phyloP scores from a whole-genome alignment of 225 moss, liverwort and hornwort species.

The Polytrichum formosum region DNA sequence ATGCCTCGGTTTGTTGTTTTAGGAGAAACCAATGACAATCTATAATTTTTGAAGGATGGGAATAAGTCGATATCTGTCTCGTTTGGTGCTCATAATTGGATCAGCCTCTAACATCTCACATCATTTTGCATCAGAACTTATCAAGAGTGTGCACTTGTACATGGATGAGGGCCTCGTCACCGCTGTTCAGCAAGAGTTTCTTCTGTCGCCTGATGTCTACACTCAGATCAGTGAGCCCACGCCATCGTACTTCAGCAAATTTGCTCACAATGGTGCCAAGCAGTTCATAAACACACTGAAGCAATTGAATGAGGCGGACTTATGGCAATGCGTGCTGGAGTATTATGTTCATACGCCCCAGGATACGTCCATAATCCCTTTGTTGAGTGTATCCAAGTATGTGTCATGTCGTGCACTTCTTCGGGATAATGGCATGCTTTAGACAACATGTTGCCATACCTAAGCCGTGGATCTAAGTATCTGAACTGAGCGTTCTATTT shows the following conservation, averaged over 20 bases:
- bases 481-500: background rate
- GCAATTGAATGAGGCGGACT: slow-evolving; percentile 71
- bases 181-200: slow-evolving; percentile 74
- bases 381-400: slow-evolving; percentile 70
- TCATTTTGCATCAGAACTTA: slow-evolving; percentile 41
- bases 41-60: background rate
- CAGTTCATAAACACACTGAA: slow-evolving; percentile 61
- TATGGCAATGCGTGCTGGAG: slow-evolving; percentile 77
- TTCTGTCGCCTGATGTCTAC: slow-evolving; percentile 54
- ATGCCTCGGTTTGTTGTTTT: background rate
- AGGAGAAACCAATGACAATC: background rate
- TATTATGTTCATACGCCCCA: slow-evolving; percentile 50
- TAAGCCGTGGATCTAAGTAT: background rate
- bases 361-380: slow-evolving; percentile 54
- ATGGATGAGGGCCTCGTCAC: slow-evolving; percentile 59
- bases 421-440: slow-evolving; percentile 13
- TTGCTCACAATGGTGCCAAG: slow-evolving; percentile 53
- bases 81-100: slow-evolving; percentile 3
- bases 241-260: slow-evolving; percentile 61
- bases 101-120: slow-evolving; percentile 6
- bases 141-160: slow-evolving; percentile 73
- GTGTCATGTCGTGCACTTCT: slow-evolving; percentile 31
- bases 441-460: background rate
- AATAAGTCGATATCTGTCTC: background rate
- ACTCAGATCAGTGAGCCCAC: slow-evolving; percentile 64